phyloP scores from a whole-genome alignment of 768 basidiomycete genomes.

The Gloeostereum incarnatum region DNA sequence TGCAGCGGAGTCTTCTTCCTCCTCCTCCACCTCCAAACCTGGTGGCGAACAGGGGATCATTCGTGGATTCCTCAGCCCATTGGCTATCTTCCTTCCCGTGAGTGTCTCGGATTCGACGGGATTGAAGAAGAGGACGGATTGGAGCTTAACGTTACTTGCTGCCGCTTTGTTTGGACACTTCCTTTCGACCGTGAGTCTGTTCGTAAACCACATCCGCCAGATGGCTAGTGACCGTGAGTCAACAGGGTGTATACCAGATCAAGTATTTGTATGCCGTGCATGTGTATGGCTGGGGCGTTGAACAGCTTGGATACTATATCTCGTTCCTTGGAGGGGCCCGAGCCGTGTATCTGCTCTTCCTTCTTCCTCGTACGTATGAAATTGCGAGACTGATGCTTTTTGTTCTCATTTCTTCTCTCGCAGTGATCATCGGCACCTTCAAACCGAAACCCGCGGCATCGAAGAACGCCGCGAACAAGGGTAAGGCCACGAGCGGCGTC shows the following conservation, averaged over 20 bases:
- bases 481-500: no score
- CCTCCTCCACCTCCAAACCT: not conserved
- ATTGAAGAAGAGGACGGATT: conserved; percentile 49
- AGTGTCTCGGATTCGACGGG: conserved; percentile 29
- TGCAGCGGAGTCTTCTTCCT: conserved; percentile 11
- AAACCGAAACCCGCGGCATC: conserved; percentile 26
- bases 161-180: conserved; percentile 50
- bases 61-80: conserved; percentile 38
- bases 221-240: not conserved
- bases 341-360: conserved; percentile 50
- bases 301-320: conserved; percentile 70
- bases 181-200: conserved; percentile 51
- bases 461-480: conserved; percentile 5
- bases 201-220: not conserved
- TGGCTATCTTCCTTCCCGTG: conserved; percentile 66
- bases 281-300: conserved; percentile 62
- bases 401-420: not conserved
- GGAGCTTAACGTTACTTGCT: conserved; percentile 72
- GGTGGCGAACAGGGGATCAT: conserved; percentile 17
- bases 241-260: conserved; percentile 65
- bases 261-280: conserved; percentile 79
- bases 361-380: conserved; percentile 24
- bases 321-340: conserved; percentile 55
- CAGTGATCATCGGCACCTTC: conserved; percentile 55
- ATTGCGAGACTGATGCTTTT: not conserved